Evolutionary conservation across 768 basidiomycete genomes (phyloP), one percentile per base, ranked within the genome.

Genomic region (Hypholoma sublateritium): DNA sequence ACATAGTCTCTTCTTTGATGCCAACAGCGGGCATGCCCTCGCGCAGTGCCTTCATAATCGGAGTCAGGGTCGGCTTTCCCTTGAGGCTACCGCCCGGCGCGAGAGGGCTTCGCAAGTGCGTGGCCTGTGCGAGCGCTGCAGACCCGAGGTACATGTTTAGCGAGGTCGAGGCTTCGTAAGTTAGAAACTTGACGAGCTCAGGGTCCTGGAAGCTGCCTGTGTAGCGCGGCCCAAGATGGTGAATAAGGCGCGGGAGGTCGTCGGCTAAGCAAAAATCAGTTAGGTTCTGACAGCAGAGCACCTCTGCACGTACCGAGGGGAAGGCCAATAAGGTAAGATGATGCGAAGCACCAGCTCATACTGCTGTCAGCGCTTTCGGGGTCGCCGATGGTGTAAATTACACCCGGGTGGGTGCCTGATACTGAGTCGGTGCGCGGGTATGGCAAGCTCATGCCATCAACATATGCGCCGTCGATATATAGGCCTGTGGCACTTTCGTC

Each of bases 161-260:
- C 0, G 91, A 91, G 0, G 92, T 91, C 4, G 88, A 84, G 0
- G 89, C 89, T 61, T 92, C 89, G 68, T 94, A 95, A 0, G 92
- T 95, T 47, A 94, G 73, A 67, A 93, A 93, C 44, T 82, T 86
- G 60, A 85, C 75, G 35, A 93, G 78, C 2, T 80, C 67, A 8
- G 77, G 79, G 47, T 91, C 88, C 66, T 92, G 91, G 69, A 93
- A 91, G 43, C 84, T 85, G 19, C 84, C 86, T 1, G 77, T 76
- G 58, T 94, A 94, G 43, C 87, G 82, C 8, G 92, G 92, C 4
- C 91, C 89, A 11, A 95, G 82, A 62, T 92, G 89, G 64, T 93
- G 87, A 35, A 92, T 80, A 44, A 94, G 79, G 14, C 88, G 81
- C 5, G 86, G 84, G 4, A 91, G 67, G 57, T 90, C 89, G 51